Base-by-base conservation (phyloP, 768 basidiomycete genomes). In the Leccinum arenicola region DNA sequence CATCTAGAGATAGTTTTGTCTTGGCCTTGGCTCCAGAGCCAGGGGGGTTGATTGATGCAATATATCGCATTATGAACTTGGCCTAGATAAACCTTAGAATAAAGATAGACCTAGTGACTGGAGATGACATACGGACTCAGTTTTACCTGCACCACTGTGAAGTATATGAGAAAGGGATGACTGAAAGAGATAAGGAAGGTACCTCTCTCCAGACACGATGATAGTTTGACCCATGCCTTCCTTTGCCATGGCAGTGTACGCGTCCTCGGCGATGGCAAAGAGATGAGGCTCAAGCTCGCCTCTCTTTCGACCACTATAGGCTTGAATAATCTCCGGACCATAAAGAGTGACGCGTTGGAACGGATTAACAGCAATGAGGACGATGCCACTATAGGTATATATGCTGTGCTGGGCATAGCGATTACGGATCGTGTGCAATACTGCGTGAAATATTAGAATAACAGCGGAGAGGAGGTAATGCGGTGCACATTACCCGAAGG, bases 231-330 rank as follows among this genome's bases (percentile, higher is more conserved):
- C 95, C 76, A 88, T 86, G 60, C 91, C 84, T 67, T 98, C 89
- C 72, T 89, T 88, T 62, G 92, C 84, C 97, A 98, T 98, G 56
- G 93, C 92, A 12, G 95, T 95, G 73, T 98, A 93, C 61, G 97
- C 97, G 79, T 98, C 97, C 75, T 99, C 97, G 10, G 97, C 97
- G 65, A 99, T 99, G 21, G 97, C 97, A 75, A 98, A 99, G 63
- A 99, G 74, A 78, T 99, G 97, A 2, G 97, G 97, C 69, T 98
- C 97, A 36, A 98, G 80, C 60, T 98, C 97, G 43, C 96, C 96
- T 73, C 95, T 88, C 69, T 85, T 85, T 54, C 93, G 79, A 55
- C 93, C 95, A 61, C 89, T 90, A 73, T 99, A 99, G 14, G 95
- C 94, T 75, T 98, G 95, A 19, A 99, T 96, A 70, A 97, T 92